Evolutionary conservation across 2,329 filamentous ascomycete genomes (phyloP).

Genomic region (Aspergillus ustus): DNA sequence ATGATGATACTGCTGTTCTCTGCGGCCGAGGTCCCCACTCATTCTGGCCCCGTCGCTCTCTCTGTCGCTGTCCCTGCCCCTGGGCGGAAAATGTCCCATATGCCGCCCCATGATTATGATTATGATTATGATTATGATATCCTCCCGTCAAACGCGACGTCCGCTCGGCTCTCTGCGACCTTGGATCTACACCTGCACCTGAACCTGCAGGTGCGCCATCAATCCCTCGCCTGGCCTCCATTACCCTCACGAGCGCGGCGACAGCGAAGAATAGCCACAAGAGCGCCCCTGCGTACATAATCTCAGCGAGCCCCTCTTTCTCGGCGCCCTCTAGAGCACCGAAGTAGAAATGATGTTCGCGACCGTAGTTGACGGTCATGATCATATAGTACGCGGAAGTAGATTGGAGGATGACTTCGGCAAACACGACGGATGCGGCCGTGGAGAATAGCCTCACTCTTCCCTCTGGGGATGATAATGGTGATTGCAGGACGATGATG

Average conservation of each 20-base stretch:
- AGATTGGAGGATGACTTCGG: constrained; percentile 8
- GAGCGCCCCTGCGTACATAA: constrained; percentile 10
- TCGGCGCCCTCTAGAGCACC: background rate
- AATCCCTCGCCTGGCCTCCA: background rate
- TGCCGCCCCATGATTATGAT: too few relatives aligned
- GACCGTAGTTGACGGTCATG: constrained; percentile 11
- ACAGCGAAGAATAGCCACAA: constrained; percentile 2
- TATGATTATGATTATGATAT: background rate
- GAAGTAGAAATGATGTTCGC: constrained; percentile 11
- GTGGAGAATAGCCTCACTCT: too few relatives aligned
- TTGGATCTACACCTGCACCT: background rate
- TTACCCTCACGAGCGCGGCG: background rate
- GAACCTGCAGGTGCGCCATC: too few relatives aligned
- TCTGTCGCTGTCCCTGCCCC: background rate
- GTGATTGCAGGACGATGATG: background rate
- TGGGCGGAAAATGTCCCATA: constrained; percentile 4
- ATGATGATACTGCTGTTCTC: too few relatives aligned
- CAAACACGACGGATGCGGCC: constrained; percentile 1
- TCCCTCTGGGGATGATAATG: too few relatives aligned
- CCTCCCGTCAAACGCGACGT: background rate
- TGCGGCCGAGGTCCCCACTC: too few relatives aligned
- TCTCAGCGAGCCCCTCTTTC: background rate
- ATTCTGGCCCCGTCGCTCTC: too few relatives aligned
- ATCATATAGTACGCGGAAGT: constrained; percentile 7
- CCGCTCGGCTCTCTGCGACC: background rate